Evolutionary conservation across 2,329 filamentous ascomycete species (phyloP), one percentile per base, ranked within the genome.

Genomic region (Trichoderma oligosporum): DNA sequence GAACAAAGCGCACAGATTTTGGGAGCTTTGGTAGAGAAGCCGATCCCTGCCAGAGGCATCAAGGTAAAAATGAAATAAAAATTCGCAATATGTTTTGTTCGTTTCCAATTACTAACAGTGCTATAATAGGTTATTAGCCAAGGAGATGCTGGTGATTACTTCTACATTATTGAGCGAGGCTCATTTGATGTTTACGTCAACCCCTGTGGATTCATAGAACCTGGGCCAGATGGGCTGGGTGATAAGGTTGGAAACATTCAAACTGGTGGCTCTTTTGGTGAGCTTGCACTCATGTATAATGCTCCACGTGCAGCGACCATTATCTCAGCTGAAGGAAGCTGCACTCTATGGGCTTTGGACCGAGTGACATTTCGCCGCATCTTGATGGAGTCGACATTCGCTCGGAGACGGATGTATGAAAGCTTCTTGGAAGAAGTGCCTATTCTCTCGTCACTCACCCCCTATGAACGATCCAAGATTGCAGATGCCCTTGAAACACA

Each of bases 201-300:
- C 71, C 72, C 81, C 11, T 81, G 81, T 8, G 93, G 94, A 60
- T 78, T 84, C 38, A 80, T 95, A 54, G 89, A 96, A 68, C 80
- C 91, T 7, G 93, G 93, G 0, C 78, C 82, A 0, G 85, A 92
- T 45, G 94, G 93, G 9, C 81, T 97, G 75, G 94, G 94, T 48
- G 79, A 81, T 60, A 89, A 91, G 66, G 93, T 97, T 25, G 85
- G 85, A 65, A 85, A 81, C 35, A 95, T 95, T 58, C 87, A 89
- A 42, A 84, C 91, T 3, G 94, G 94, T 48, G 92, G 92, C 60
- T 96, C 91, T 4, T 99, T 99, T 73, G 94, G 94, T 66, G 94
- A 99, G 76, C 81, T 99, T 57, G 94, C 94, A 11, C 80, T 99
- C 67, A 97, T 99, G 94, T 97, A 99, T 78, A 97, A 97, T 68